These are phyloP conservation scores for Verticillium tricorpus DNA, from an alignment of 2,329 filamentous ascomycete species.

Conservation along the genomic window DNA sequence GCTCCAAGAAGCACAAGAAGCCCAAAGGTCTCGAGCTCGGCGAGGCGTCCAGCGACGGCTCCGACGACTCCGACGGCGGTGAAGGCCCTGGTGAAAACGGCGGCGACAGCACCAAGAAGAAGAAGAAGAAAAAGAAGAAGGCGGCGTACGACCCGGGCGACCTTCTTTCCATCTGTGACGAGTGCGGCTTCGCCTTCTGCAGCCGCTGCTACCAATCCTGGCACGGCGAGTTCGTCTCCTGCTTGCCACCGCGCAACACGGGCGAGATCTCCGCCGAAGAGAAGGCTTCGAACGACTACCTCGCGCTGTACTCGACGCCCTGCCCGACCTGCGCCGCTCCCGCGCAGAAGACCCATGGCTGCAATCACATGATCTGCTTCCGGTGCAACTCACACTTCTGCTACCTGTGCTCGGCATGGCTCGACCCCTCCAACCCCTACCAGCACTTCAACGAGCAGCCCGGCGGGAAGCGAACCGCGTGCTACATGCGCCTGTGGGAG, in stretches of 20 bases:
- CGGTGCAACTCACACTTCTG: constrained; percentile 91
- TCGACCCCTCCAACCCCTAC: constrained; percentile 78
- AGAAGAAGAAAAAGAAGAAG: constrained; percentile 14
- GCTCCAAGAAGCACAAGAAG: constrained; percentile 68
- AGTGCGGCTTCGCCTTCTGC: constrained; percentile 89
- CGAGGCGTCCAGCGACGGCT: constrained; percentile 47
- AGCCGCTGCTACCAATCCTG: constrained; percentile 66
- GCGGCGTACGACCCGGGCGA: constrained; percentile 46
- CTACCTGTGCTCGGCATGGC: constrained; percentile 87
- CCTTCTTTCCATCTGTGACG: constrained; percentile 78
- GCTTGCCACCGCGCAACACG: constrained; percentile 59
- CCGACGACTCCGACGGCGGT: constrained; percentile 41
- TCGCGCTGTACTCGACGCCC: constrained; percentile 74
- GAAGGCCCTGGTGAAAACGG: constrained; percentile 19
- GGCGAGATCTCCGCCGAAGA: constrained; percentile 79
- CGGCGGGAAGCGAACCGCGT: constrained; percentile 50
- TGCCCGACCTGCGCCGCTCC: constrained; percentile 86
- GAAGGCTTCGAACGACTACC: constrained; percentile 79
- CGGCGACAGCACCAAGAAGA: constrained; percentile 14
- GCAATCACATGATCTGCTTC: constrained; percentile 95
- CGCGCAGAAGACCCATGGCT: constrained; percentile 86
- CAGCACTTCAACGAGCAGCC: constrained; percentile 74
- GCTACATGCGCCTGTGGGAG: constrained; percentile 88
- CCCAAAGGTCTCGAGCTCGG: constrained; percentile 60
- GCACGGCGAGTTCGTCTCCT: constrained; percentile 81